These are phyloP conservation scores for Inga laurina DNA, from an alignment of 306 rosid genomes.

Conservation along the genomic window DNA sequence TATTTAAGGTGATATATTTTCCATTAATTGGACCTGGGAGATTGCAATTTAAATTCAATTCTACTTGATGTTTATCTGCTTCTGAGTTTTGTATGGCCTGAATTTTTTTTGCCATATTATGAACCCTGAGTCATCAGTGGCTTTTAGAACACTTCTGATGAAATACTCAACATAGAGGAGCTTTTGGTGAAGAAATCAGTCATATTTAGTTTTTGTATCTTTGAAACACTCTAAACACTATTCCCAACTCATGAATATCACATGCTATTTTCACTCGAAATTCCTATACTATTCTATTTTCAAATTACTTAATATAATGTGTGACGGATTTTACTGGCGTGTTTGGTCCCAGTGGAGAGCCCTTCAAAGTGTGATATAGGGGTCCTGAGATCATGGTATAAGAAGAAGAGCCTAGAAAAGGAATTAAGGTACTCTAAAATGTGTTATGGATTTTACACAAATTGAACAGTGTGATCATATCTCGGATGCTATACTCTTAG, in stretches of 20 bases:
- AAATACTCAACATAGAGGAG: too few relatives aligned
- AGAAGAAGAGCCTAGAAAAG: neutral
- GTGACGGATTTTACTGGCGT: slow-evolving; percentile 6
- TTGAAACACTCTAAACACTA: too few relatives aligned
- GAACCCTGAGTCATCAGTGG: neutral
- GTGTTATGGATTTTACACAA: slow-evolving; percentile 5
- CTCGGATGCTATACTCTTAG: neutral
- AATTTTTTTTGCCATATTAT: neutral
- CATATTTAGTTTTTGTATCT: too few relatives aligned
- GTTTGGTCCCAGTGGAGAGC: neutral
- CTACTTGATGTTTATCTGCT: slow-evolving; percentile 1
- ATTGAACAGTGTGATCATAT: slow-evolving; percentile 5
- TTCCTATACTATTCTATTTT: neutral
- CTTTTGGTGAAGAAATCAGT: too few relatives aligned
- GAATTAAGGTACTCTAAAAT: neutral
- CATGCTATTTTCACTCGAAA: neutral
- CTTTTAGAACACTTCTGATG: too few relatives aligned
- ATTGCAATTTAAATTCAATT: slow-evolving; percentile 16
- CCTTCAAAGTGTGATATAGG: neutral
- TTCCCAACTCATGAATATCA: neutral
- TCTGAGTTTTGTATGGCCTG: slow-evolving; percentile 1
- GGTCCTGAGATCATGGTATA: neutral
- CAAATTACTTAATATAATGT: neutral
- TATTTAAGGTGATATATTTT: too few relatives aligned
- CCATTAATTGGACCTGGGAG: too few relatives aligned